Percentiles rank a stretch among this genome's conserved stretches.
Evolutionary conservation across 164 flowering plant genomes (phyloP).

Genomic region (Stephania yunnanensis): DNA sequence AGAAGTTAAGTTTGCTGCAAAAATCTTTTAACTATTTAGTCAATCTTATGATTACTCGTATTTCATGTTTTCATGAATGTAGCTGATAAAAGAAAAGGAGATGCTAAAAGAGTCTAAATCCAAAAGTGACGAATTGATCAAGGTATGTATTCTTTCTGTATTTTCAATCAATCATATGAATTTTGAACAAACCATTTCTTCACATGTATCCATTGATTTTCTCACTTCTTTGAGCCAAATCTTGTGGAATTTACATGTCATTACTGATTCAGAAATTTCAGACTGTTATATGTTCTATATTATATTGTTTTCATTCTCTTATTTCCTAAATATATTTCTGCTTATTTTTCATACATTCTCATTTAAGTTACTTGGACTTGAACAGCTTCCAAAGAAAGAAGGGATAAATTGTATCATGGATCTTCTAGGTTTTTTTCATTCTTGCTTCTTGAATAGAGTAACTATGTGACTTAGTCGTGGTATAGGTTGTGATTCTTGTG

Average conservation of each 20-base stretch:
- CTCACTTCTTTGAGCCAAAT: background rate
- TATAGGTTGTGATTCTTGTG: too few relatives aligned
- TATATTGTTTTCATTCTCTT: background rate
- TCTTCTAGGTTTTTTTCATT: background rate
- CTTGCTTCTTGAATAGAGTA: background rate
- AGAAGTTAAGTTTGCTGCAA: background rate
- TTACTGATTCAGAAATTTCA: background rate
- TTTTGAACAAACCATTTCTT: background rate
- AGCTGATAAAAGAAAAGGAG: constrained; percentile 62
- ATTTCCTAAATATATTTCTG: background rate
- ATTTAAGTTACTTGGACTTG: background rate
- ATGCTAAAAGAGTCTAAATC: constrained; percentile 58
- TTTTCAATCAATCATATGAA: background rate
- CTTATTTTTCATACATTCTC: background rate
- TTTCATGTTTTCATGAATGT: constrained; percentile 18
- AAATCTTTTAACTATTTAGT: background rate
- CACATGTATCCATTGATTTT: background rate
- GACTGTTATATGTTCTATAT: background rate
- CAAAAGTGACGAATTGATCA: constrained; percentile 49
- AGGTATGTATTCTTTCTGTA: constrained; percentile 28
- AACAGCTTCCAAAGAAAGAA: too few relatives aligned
- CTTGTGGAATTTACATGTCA: background rate
- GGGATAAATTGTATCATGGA: background rate
- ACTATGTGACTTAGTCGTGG: too few relatives aligned
- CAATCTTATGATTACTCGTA: background rate